Base-by-base conservation (phyloP, 73 alveolate species). In the Blepharisma japonicum region DNA sequence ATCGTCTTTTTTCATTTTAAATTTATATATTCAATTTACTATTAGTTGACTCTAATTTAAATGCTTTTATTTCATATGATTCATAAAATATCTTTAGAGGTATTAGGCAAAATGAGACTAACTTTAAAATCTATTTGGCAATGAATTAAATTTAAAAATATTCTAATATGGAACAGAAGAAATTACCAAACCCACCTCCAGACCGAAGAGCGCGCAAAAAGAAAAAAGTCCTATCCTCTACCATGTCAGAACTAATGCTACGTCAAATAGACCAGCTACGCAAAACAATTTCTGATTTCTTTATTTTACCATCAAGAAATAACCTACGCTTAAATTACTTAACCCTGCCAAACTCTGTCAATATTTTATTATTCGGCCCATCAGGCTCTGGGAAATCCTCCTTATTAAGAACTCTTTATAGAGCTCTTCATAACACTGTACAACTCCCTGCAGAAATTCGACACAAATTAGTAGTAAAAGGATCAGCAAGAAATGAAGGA, bases 341-440 rank as follows among this genome's bases (percentile, higher is more conserved):
- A 42, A 55, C 61, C 8, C 39, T 86, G 46, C 94, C 94, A 8
- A 87, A 87, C 25, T 86, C 74, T 68, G 91, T 80, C 23, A 88
- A 87, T 55, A 68, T 87, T 21, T 71, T 87, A 45, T 51, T 87
- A 32, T 87, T 87, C 56, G 94, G 94, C 2, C 94, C 94, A 7
- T 66, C 90, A 18, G 94, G 94, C 9, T 66, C 92, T 66, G 94
- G 94, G 18, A 87, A 87, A 83, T 71, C 88, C 77, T 78, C 89
- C 45, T 49, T 87, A 45, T 76, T 87, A 45, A 82, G 91, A 56
- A 87, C 91, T 51, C 84, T 87, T 68, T 87, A 87, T 77, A 85
- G 89, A 88, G 91, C 84, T 14, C 42, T 72, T 14, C 77, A 81
- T 77, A 55, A 76, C 50, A 51, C 80, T 8, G 23, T 18, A 42